Evolutionary conservation across 1,284 basidiomycete species (phyloP), one percentile per base, ranked within the genome.

Genomic region (Papiliotrema terrestris): DNA sequence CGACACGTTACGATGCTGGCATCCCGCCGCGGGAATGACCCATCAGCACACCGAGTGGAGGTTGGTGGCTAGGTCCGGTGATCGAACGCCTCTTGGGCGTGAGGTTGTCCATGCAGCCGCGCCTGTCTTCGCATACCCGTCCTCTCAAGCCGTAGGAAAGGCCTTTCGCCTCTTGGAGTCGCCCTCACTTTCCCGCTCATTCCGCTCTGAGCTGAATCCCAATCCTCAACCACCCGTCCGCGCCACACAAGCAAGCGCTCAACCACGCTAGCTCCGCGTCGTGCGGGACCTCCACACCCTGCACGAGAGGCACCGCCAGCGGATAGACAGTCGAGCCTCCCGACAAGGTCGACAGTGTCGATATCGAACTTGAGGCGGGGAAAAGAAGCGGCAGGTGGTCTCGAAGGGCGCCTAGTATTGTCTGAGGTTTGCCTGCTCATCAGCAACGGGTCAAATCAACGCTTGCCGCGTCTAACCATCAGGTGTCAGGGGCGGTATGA

Each of bases 211-310:
- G 76, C 41, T 87, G 87, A 39, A 94, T 80, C 63, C 90, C 92
- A 49, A 95, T 81, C 65, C 88, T 87, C 25, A 96, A 81, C 94
- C 94, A 98, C 8, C 95, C 95, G 70, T 98, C 95, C 6, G 91
- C 90, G 11, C 92, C 91, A 14, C 86, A 83, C 74, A 97, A 80
- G 64, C 90, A 92, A 13, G 89, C 86, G 14, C 91, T 89, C 14
- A 98, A 75, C 94, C 94, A 98, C 1, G 87, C 91, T 69, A 98
- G 82, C 68, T 97, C 93, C 1, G 91, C 82, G 44, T 96, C 93
- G 17, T 85, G 79, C 0, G 95, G 95, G 2, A 89, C 78, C 2
- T 84, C 76, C n/a, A 98, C 85, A 3, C 95, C 95, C 71, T 97
- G 93, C 17, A 94, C 80, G 47, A 97, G 74, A 0, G 89, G 83